These are phyloP conservation scores for Calocybe indica DNA, from an alignment of 768 basidiomycete genomes.

Conservation along the genomic window DNA sequence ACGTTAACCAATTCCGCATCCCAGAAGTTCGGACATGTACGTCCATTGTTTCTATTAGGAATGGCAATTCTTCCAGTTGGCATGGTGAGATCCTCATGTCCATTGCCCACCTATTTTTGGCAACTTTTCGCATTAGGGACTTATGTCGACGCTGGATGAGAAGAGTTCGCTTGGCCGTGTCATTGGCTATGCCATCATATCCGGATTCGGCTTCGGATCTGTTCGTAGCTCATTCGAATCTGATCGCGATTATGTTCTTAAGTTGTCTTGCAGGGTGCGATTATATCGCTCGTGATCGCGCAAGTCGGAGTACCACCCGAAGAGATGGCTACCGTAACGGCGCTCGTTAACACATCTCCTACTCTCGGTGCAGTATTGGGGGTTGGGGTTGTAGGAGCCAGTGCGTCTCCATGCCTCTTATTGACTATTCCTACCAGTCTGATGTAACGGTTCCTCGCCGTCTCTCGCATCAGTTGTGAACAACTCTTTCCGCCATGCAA, in stretches of 20 bases:
- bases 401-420: slow-evolving; percentile 6
- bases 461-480: slow-evolving; percentile 13
- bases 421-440: neutral
- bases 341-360: slow-evolving; percentile 13
- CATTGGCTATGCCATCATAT: slow-evolving; percentile 15
- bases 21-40: slow-evolving; percentile 9
- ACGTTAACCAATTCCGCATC: slow-evolving; percentile 10
- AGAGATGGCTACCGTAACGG: slow-evolving; percentile 18
- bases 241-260: neutral
- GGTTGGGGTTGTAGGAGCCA: slow-evolving; percentile 18
- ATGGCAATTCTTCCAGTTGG: slow-evolving; percentile 14
- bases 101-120: neutral
- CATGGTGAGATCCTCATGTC: slow-evolving; percentile 8
- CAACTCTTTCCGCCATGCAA: slow-evolving; percentile 12
- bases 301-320: slow-evolving; percentile 17
- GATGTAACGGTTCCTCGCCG: no score
- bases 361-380: slow-evolving; percentile 18
- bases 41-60: slow-evolving; percentile 7
- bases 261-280: neutral
- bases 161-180: slow-evolving; percentile 13
- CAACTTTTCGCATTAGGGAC: slow-evolving; percentile 8
- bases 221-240: slow-evolving; percentile 5
- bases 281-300: slow-evolving; percentile 10
- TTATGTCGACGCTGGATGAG: slow-evolving; percentile 18
- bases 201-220: slow-evolving; percentile 17